A percentile compares a stretch with the other conserved stretches of the same genome.
phyloP scores from a whole-genome alignment of 139 green algal species.

The Desmodesmus armatus region DNA sequence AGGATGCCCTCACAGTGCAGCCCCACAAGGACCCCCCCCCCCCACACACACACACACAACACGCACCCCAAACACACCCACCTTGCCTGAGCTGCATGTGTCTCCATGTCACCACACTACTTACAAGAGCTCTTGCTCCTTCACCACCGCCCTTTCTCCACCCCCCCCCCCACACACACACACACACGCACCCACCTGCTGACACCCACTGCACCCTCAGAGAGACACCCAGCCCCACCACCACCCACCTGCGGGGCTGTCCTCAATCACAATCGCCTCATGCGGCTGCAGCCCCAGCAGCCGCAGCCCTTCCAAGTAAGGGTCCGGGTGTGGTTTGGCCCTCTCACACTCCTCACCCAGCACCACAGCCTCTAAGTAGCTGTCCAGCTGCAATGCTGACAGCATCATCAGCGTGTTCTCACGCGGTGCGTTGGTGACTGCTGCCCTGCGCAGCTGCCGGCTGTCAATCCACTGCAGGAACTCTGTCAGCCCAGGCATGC shows the following conservation, averaged over 20 bases:
- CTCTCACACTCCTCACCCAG: conserved; percentile 74
- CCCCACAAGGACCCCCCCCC: too few species aligned
- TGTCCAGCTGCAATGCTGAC: conserved; percentile 62
- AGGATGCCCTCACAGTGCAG: too few species aligned
- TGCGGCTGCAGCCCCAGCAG: conserved; percentile 59
- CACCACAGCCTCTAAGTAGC: conserved; percentile 75
- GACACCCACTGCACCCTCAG: not conserved
- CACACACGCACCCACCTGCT: not conserved
- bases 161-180: not conserved
- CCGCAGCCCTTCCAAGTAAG: conserved; percentile 74
- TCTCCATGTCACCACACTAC: too few species aligned
- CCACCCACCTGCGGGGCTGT: conserved; percentile 62
- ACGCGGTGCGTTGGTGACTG: conserved; percentile 86
- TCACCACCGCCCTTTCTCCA: too few species aligned
- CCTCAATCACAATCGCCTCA: conserved; percentile 52
- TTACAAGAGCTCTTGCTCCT: too few species aligned
- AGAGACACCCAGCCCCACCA: not conserved
- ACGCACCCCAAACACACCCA: too few species aligned
- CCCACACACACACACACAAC: too few species aligned
- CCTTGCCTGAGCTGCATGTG: too few species aligned
- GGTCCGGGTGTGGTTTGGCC: conserved; percentile 83
- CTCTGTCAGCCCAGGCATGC: conserved; percentile 67
- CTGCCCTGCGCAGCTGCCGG: conserved; percentile 59
- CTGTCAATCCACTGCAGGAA: conserved; percentile 70
- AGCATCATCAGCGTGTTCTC: conserved; percentile 87